Evolutionary conservation across 2,329 filamentous ascomycete genomes (phyloP), one percentile per base, ranked within the genome.

Genomic region (Sodiomyces alkalinus): DNA sequence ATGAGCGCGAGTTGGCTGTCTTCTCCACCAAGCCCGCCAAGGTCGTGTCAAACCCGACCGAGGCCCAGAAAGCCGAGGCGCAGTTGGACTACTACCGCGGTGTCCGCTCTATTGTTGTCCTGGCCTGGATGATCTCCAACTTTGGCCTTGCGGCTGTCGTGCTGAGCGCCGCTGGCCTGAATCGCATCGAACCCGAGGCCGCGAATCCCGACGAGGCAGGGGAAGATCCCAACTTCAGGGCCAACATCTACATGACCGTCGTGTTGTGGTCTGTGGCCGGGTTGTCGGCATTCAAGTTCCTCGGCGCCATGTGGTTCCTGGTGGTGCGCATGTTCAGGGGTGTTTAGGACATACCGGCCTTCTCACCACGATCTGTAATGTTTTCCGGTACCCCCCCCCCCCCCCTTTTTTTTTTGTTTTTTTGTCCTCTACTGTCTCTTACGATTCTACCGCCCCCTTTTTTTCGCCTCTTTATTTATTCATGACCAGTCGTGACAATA

Each of bases 71-170:
- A 24, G 64, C 73, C 19, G 86, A 94, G 48, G 82, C 80, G 46
- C 87, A 98, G 52, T 83, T 94, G 61, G 90, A 98, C 51, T 98
- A 96, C 57, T 98, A 98, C 67, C 85, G 86, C 44, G 90, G 86
- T 39, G 93, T 98, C 51, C 74, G 90, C 37, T 92, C 81, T 13
- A 73, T 82, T 17, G 86, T 94, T 40, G 90, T 98, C 17, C 61
- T 96, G 28, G 74, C 80, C 39, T 98, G 90, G 90, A 93, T 98
- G 67, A 82, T 96, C 44, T 85, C 76, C 47, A 98, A 98, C 53
- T 80, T 98, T 50, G 85, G 73, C 1, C 71, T 98, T 5, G 74
- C 73, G 1, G 87, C 87, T 1, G 65, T 92, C 2, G 87, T 98
- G 6, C 61, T 98, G 39, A 86, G 80, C 46, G 76, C 81, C 1